Percentiles rank a stretch among this genome's conserved stretches.
Conservation (phyloP, 345 rosid genomes). For the Populus davidiana region DNA sequence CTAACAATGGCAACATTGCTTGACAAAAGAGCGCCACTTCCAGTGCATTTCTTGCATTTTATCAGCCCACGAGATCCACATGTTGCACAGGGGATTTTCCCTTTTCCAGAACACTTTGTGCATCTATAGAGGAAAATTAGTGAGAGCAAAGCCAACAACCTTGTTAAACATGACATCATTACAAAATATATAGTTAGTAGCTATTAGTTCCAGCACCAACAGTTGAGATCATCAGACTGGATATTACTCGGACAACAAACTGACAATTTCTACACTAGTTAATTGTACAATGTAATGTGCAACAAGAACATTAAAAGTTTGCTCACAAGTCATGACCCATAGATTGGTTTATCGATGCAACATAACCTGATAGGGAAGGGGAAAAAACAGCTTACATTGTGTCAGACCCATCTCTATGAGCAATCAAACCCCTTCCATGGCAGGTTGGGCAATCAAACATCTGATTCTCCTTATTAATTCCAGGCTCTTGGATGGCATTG, state of each 20-base stretch:
- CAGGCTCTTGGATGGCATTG: slow-evolving; percentile 76
- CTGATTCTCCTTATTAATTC: slow-evolving; percentile 72
- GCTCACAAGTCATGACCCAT: background rate
- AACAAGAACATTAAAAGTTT: background rate
- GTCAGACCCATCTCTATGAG: slow-evolving; percentile 95
- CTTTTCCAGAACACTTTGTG: slow-evolving; percentile 64
- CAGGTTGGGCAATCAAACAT: slow-evolving; percentile 60
- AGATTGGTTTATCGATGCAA: no score
- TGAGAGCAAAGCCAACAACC: background rate
- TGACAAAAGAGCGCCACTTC: slow-evolving; percentile 70
- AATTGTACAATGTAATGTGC: background rate
- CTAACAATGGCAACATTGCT: slow-evolving; percentile 54
- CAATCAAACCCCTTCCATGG: slow-evolving; percentile 88
- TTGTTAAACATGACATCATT: background rate
- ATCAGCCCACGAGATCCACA: slow-evolving; percentile 85
- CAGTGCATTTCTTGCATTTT: slow-evolving; percentile 61
- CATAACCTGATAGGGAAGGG: no score
- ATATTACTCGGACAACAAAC: background rate
- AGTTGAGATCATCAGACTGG: background rate
- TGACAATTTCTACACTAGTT: background rate
- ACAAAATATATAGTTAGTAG: background rate
- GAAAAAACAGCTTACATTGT: slow-evolving; percentile 48
- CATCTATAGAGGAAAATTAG: slow-evolving; percentile 46
- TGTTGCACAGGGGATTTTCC: slow-evolving; percentile 71
- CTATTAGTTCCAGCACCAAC: background rate